Evolutionary conservation across 2,329 filamentous ascomycete species (phyloP), one percentile per base, ranked within the genome.

Genomic region (Biscogniauxia sp.): DNA sequence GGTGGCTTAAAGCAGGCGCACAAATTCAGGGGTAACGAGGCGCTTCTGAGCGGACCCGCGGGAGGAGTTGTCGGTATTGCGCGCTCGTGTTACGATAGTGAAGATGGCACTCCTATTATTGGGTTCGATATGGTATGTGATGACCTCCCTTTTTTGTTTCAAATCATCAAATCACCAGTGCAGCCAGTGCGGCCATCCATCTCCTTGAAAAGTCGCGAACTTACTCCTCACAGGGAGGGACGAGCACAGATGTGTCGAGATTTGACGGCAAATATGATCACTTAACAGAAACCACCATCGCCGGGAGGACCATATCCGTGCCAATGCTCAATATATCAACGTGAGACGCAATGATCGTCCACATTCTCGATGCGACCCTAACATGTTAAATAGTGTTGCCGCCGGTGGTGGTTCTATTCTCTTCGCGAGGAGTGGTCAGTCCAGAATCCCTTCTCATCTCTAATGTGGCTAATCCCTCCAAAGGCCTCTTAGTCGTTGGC

Each of bases 241-340:
- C 90, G 0, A 88, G 84, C 26, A 92, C 90, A 1, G 89, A 92
- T 70, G 88, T 92, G 8, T 90, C 86, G 25, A 79, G 90, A 45
- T 92, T 90, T 66, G 87, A 72, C 2, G 77, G 78, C 1, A 70
- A 72, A 1, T 76, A 76, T 32, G 77, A 78, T 26, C 76, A 79
- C 53, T 71, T 66, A 2, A 64, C 64, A n/a, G 66, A 69, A 41
- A 64, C 67, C 2, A 65, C 62, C 9, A 69, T 62, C 0, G 90
- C 91, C 0, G 91, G 90, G 13, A 86, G 93, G 1, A 88, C 89
- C 1, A 91, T 93, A 11, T 90, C 93, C 64, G 89, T 87, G 1
- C 90, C 91, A 0, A 90, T 93, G 70, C 82, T 93, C 1, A 90
- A 93, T 67, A 93, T 94, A 72, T 91, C 92, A 71, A 94, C 91